These are phyloP conservation scores for Suillus ampliporus DNA, from an alignment of 768 basidiomycete species.

Conservation along the genomic window DNA sequence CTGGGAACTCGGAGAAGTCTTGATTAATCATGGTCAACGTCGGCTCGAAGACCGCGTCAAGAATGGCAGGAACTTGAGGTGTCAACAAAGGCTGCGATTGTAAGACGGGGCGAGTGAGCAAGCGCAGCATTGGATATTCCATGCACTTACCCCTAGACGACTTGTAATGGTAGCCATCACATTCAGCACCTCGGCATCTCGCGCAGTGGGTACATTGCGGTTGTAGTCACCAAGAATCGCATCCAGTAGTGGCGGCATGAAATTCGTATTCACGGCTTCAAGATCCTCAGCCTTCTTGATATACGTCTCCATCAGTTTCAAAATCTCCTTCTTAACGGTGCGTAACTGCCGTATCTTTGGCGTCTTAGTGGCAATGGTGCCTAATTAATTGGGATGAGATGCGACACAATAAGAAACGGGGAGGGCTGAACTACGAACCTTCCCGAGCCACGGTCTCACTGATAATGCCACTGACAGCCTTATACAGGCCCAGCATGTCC, in stretches of 20 bases:
- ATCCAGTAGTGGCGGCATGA: constrained; percentile 94
- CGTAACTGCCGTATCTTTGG: constrained; percentile 93
- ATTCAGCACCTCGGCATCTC: constrained; percentile 97
- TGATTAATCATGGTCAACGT: constrained; percentile 99
- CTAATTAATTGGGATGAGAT: constrained; percentile 44
- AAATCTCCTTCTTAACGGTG: constrained; percentile 98
- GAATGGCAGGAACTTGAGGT: constrained; percentile 91
- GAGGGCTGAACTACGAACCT: constrained; percentile 49
- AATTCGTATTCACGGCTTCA: constrained; percentile 87
- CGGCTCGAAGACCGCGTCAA: constrained; percentile 97
- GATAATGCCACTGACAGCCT: constrained; percentile 95
- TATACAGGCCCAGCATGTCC: constrained; percentile 98
- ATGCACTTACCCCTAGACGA: constrained; percentile 78
- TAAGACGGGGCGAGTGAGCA: constrained; percentile 15
- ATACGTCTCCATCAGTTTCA: constrained; percentile 97
- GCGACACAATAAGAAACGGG: background rate
- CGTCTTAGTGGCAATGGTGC: constrained; percentile 92
- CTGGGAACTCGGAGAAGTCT: constrained; percentile 98
- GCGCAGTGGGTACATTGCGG: constrained; percentile 88
- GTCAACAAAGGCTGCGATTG: constrained; percentile 73
- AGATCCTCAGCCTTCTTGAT: constrained; percentile 97
- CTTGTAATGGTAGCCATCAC: constrained; percentile 95
- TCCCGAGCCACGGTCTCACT: constrained; percentile 89
- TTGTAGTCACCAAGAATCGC: constrained; percentile 98
- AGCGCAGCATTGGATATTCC: background rate